These are phyloP conservation scores for Vigna nakashimae DNA, from an alignment of 306 rosid species.

Conservation along the genomic window DNA sequence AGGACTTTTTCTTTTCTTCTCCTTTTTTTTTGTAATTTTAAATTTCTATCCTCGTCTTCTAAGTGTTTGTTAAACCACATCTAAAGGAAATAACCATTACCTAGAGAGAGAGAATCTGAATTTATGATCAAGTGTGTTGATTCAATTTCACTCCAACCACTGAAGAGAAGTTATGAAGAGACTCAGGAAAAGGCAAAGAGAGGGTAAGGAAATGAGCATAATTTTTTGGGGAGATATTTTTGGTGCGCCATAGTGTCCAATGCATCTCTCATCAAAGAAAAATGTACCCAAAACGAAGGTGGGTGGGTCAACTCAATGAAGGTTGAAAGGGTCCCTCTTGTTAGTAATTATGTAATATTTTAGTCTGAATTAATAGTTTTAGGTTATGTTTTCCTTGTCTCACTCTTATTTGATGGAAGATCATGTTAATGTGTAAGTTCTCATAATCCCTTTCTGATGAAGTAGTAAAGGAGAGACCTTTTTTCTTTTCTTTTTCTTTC, in stretches of 20 bases:
- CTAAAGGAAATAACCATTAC: constrained; percentile 13
- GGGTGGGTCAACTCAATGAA: constrained; percentile 43
- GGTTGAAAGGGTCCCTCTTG: constrained; percentile 30
- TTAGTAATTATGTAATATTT: constrained; percentile 12
- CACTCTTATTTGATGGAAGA: background rate
- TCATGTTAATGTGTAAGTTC: constrained; percentile 8
- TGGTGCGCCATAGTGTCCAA: background rate
- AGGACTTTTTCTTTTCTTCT: background rate
- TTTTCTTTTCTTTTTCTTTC: background rate
- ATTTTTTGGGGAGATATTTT: constrained; percentile 32
- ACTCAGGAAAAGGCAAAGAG: constrained; percentile 8
- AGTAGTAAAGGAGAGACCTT: constrained; percentile 5
- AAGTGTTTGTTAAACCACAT: background rate
- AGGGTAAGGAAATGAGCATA: constrained; percentile 24
- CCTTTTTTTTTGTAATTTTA: background rate
- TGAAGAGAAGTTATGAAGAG: constrained; percentile 25
- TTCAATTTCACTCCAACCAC: constrained; percentile 34
- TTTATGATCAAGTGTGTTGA: constrained; percentile 24
- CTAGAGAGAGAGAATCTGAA: background rate
- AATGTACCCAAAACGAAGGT: constrained; percentile 42
- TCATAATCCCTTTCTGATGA: constrained; percentile 28
- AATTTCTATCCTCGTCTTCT: constrained; percentile 23
- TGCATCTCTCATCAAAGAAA: constrained; percentile 33
- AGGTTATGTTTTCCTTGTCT: constrained; percentile 6
- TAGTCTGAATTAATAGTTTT: constrained; percentile 4